Evolutionary conservation across 2,329 filamentous ascomycete genomes (phyloP).

Genomic region (Helicocarpus griseus): DNA sequence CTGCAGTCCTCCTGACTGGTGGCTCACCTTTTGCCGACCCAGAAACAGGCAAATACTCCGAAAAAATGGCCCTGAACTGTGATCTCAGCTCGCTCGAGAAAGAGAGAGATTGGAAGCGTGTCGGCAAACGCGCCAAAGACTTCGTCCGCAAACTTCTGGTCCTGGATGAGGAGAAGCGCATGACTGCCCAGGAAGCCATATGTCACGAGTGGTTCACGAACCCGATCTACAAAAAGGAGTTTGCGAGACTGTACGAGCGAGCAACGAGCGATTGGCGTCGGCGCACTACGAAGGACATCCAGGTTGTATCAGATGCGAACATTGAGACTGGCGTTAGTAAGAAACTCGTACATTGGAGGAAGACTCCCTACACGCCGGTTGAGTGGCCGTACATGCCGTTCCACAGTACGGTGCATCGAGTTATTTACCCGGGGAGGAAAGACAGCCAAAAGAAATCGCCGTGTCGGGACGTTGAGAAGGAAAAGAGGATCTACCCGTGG

Average conservation of each 20-base stretch:
- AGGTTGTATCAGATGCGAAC: neutral
- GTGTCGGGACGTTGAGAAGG: neutral
- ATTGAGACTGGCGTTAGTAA: neutral
- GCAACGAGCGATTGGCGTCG: conserved; percentile 43
- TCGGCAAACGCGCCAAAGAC: conserved; percentile 38
- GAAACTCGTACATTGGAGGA: neutral
- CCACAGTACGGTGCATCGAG: neutral
- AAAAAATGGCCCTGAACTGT: conserved; percentile 26
- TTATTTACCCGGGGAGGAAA: neutral
- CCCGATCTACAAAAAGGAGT: conserved; percentile 35
- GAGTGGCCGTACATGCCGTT: neutral
- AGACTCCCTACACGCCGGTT: neutral
- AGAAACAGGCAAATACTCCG: conserved; percentile 20
- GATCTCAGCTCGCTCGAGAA: conserved; percentile 38
- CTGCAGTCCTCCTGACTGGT: conserved; percentile 43
- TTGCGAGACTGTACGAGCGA: conserved; percentile 41
- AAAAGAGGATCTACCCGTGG: neutral
- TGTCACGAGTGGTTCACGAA: conserved; percentile 49
- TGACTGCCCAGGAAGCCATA: conserved; percentile 46
- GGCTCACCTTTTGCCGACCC: conserved; percentile 38
- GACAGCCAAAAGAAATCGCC: neutral
- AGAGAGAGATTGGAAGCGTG: conserved; percentile 32
- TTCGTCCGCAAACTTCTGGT: conserved; percentile 46
- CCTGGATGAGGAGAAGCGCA: conserved; percentile 39
- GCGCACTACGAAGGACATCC: conserved; percentile 11